phyloP scores from a whole-genome alignment of 2,329 filamentous ascomycete species.

The Fusarium proliferatum region DNA sequence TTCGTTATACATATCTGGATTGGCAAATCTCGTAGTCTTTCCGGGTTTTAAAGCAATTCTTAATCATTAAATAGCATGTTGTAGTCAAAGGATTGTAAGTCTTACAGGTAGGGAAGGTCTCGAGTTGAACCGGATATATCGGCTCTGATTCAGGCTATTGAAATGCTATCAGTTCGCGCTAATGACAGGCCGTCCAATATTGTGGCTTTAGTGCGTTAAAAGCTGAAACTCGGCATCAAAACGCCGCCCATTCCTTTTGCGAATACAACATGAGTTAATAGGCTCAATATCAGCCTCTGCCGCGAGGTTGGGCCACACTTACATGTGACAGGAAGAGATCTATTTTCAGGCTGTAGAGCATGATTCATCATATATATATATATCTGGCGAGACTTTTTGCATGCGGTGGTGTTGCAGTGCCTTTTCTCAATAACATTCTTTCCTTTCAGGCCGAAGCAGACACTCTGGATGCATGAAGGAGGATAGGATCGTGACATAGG shows the following conservation, averaged over 20 bases:
- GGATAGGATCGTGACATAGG: neutral
- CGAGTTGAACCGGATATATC: neutral
- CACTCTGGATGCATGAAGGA: neutral
- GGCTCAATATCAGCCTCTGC: neutral
- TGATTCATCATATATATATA: neutral
- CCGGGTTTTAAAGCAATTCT: neutral
- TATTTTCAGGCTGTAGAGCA: neutral
- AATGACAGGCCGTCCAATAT: neutral
- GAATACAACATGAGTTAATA: neutral
- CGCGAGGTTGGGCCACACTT: neutral
- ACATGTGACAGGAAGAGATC: neutral
- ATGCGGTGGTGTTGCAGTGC: neutral
- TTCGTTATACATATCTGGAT: neutral
- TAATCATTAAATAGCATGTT: neutral
- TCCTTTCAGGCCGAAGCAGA: no score
- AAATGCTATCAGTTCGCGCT: neutral
- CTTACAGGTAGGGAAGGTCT: neutral
- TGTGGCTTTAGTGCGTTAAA: neutral
- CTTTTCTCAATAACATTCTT: neutral
- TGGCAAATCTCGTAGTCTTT: neutral
- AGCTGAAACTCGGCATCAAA: neutral
- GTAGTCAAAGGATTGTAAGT: neutral
- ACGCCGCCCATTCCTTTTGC: neutral
- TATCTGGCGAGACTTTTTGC: neutral
- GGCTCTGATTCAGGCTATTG: neutral